Percentiles rank a stretch among this genome's conserved stretches.
Evolutionary conservation across 306 rosid species (phyloP).

Genomic region (Albizia julibrissin): DNA sequence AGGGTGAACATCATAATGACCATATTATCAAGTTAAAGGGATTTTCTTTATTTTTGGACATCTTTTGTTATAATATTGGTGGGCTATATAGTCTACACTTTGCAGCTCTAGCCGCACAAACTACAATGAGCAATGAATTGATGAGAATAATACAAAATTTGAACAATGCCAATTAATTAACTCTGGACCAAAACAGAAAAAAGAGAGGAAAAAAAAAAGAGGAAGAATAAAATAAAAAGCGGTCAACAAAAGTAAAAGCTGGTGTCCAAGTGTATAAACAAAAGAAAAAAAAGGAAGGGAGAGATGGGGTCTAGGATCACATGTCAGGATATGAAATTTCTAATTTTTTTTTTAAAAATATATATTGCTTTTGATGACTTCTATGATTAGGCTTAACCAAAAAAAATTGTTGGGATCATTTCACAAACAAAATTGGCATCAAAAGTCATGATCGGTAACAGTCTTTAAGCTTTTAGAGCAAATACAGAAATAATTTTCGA

Average conservation of each 20-base stretch:
- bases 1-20: conserved; percentile 34
- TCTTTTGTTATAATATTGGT: conserved; percentile 22
- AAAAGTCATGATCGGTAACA: conserved; percentile 82
- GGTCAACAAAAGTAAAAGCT: conserved; percentile 77
- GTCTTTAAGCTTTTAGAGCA: conserved; percentile 58
- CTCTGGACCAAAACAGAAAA: neutral
- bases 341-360: neutral
- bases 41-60: conserved; percentile 28
- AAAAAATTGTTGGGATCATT: conserved; percentile 73
- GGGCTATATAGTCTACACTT: conserved; percentile 42
- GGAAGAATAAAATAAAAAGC: conserved; percentile 41
- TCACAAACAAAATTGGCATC: conserved; percentile 62
- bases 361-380: conserved; percentile 81
- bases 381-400: conserved; percentile 57
- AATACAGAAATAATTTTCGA: conserved; percentile 47
- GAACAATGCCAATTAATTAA: conserved; percentile 36
- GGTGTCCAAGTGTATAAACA: conserved; percentile 43
- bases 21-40: conserved; percentile 34
- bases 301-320: conserved; percentile 54
- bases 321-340: conserved; percentile 52
- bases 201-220: neutral
- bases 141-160: conserved; percentile 38
- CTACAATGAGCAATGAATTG: conserved; percentile 36
- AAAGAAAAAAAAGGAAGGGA: conserved; percentile 49
- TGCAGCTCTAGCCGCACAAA: conserved; percentile 42